These are phyloP conservation scores for Apium graveolens DNA, from an alignment of 129 eudicot species.

Conservation along the genomic window DNA sequence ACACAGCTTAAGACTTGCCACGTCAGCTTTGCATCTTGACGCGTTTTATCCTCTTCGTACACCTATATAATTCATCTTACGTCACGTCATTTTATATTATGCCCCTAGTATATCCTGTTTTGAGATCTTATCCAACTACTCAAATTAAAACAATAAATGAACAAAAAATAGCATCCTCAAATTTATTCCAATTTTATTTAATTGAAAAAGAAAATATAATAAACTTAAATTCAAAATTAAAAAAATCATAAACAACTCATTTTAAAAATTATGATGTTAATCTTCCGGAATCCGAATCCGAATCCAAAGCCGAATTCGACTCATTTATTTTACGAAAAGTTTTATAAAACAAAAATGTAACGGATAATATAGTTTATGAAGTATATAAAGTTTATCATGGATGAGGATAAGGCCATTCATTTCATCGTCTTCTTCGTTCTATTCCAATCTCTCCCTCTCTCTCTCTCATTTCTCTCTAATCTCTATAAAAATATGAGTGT, in stretches of 20 bases:
- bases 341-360: not conserved
- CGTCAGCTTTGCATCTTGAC: not conserved
- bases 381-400: slow-evolving; percentile 1
- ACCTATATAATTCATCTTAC: not conserved
- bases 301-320: no score
- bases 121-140: not conserved
- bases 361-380: slow-evolving; percentile 25
- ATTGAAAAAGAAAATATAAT: no score
- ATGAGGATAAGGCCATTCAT: slow-evolving; percentile 52
- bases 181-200: no score
- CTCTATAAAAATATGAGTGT: not conserved
- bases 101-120: not conserved
- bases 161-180: no score
- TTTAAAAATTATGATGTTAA: no score
- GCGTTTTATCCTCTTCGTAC: not conserved
- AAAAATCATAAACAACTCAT: no score
- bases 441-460: not conserved
- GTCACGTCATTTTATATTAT: not conserved
- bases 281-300: no score
- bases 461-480: slow-evolving; percentile 19
- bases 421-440: slow-evolving; percentile 20
- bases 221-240: no score
- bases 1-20: not conserved
- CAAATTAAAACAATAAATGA: not conserved
- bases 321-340: not conserved